phyloP scores from a whole-genome alignment of 192 early-diverging fungal genomes.

The Entomortierella beljakovae region DNA sequence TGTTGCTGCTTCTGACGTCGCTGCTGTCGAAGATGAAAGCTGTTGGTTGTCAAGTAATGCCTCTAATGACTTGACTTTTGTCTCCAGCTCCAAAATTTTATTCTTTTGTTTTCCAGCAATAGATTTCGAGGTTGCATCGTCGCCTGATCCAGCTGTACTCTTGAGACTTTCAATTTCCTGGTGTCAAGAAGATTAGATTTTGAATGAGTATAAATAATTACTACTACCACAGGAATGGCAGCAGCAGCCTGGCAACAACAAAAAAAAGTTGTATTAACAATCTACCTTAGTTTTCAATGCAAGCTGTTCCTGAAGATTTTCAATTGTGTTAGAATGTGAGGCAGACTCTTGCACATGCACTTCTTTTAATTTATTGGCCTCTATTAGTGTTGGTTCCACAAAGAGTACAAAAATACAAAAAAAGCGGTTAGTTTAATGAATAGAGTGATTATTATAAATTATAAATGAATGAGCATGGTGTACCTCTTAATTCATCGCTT shows the following conservation, averaged over 20 bases:
- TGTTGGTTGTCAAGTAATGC: neutral
- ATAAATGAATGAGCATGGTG: too few species aligned
- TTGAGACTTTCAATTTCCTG: constrained; percentile 39
- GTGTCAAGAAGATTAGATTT: too few species aligned
- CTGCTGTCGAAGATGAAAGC: neutral
- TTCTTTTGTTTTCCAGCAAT: constrained; percentile 18
- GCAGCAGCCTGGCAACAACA: neutral
- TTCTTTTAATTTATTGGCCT: constrained; percentile 40
- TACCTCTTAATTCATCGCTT: constrained; percentile 37
- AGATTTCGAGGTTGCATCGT: neutral
- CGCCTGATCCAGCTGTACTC: neutral
- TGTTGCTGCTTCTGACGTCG: constrained; percentile 1
- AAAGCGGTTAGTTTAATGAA: neutral
- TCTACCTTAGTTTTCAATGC: constrained; percentile 45
- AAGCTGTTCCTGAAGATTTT: constrained; percentile 51
- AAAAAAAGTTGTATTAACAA: too few species aligned
- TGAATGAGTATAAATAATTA: too few species aligned
- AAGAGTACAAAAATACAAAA: neutral
- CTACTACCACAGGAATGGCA: too few species aligned
- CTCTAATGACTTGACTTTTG: constrained; percentile 25
- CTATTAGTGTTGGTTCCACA: constrained; percentile 4
- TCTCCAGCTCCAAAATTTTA: constrained; percentile 30
- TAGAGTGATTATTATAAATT: too few species aligned
- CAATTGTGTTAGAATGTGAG: constrained; percentile 55
- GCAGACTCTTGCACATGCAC: constrained; percentile 34